Base-by-base conservation (phyloP, 768 basidiomycete species). In the Harrya chromipes region DNA sequence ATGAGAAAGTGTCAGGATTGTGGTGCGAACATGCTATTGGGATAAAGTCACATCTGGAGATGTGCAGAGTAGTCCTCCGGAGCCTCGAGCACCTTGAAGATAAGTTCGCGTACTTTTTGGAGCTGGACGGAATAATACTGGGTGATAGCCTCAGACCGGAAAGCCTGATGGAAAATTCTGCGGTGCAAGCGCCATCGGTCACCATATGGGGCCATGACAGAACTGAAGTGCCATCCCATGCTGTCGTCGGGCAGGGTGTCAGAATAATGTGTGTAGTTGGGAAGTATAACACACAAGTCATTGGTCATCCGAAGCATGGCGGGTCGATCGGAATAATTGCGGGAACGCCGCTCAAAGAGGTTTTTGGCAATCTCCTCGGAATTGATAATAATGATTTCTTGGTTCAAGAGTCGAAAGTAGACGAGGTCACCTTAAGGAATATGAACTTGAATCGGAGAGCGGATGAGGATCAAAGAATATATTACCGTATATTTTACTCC, bases 301-400 rank as follows among this genome's bases (percentile, higher is more conserved):
- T 57, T 68, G 9, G 59, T 59, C 58, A 67, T 56, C 13, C 55
- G 47, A 16, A 66, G 43, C 9, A 63, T 52, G 13, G 45, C 50
- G 17, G 74, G 74, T 4, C 77, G 63, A 50, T 76, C 76, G 13
- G 33, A 33, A 33, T 33, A 33, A 7, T 33, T 33, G 14, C 16
- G 16, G 33, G 33, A 33, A 14, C 33, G 33, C 16, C 33, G 33
- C 8, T 33, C 33, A 6, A 33, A 16, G 13, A 33, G 13, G 8
- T 33, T 33, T 7, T 33, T 33, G 16, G 33, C 33, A 7, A 33
- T 33, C 33, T 33, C 33, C 5, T 33, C 14, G 33, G 33, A 33
- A 33, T 16, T 16, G 33, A 33, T 33, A 33, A 33, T 2, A 14
- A 33, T 33, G 14, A 33, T 16, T 2, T 33, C 33, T 33, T 33